A percentile compares a stretch with the other conserved stretches of the same genome.
Conservation (phyloP, 2,329 filamentous ascomycete genomes). For the Coniosporium tulheliwenetii region DNA sequence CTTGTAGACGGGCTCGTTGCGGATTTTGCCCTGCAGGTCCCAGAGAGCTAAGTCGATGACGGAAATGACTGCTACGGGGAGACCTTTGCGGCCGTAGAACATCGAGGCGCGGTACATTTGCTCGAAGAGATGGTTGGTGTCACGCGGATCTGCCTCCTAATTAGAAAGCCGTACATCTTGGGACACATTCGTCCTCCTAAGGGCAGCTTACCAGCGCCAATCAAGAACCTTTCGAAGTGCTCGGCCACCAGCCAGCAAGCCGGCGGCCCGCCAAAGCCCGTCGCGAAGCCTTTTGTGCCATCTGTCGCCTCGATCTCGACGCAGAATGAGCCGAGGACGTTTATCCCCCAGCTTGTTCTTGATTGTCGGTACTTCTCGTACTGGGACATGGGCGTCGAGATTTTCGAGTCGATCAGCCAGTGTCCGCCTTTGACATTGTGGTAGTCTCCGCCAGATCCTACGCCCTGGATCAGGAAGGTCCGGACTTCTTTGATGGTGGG, state of each 20-base stretch:
- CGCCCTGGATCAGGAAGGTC: constrained; percentile 56
- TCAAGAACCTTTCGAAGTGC: constrained; percentile 83
- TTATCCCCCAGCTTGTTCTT: constrained; percentile 88
- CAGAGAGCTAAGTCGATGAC: constrained; percentile 87
- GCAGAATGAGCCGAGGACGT: constrained; percentile 82
- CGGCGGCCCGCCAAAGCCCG: constrained; percentile 83
- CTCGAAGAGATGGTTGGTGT: constrained; percentile 85
- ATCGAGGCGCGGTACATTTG: constrained; percentile 93
- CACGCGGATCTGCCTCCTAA: constrained; percentile 53
- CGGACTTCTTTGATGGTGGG: constrained; percentile 62
- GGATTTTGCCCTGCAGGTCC: constrained; percentile 83
- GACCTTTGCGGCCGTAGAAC: constrained; percentile 91
- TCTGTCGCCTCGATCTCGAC: constrained; percentile 79
- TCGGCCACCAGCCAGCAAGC: constrained; percentile 89
- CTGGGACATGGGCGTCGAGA: constrained; percentile 80
- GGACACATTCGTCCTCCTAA: not conserved
- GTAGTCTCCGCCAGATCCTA: constrained; percentile 58
- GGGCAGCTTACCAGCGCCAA: constrained; percentile 47
- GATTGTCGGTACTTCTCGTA: constrained; percentile 82
- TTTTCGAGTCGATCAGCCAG: constrained; percentile 84
- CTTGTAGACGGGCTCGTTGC: constrained; percentile 87
- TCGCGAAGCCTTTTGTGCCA: constrained; percentile 87
- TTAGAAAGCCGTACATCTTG: constrained; percentile 4
- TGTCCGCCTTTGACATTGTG: constrained; percentile 66
- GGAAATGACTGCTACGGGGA: constrained; percentile 80